phyloP scores from a whole-genome alignment of 2,329 filamentous ascomycete species.

The Ilyonectria destructans region DNA sequence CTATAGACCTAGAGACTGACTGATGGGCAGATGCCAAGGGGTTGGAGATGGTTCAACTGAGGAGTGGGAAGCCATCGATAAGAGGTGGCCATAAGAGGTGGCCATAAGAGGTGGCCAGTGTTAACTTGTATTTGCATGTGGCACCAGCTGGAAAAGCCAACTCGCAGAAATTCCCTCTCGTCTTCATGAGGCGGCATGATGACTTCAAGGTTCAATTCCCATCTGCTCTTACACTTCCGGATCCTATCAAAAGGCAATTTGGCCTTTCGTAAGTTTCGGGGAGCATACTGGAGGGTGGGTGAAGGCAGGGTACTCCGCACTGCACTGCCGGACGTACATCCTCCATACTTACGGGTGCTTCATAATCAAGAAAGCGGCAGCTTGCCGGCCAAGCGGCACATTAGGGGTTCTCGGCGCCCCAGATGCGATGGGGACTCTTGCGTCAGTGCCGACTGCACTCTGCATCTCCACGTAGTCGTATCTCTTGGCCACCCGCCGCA shows the following conservation, averaged over 20 bases:
- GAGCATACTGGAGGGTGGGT: too few species aligned
- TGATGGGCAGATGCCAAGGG: neutral
- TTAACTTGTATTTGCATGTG: neutral
- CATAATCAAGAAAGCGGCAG: neutral
- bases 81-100: slow-evolving; percentile 6
- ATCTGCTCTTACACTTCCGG: too few species aligned
- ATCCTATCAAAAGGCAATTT: too few species aligned
- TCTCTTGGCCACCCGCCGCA: slow-evolving; percentile 3
- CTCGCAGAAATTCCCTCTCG: too few species aligned
- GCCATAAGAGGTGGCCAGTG: neutral
- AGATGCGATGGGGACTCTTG: slow-evolving; percentile 3
- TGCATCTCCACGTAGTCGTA: slow-evolving; percentile 6
- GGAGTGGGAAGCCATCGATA: neutral
- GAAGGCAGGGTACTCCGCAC: too few species aligned
- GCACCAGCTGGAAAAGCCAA: too few species aligned
- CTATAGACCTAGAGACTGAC: neutral
- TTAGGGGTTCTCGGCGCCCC: slow-evolving; percentile 15
- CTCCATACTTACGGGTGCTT: neutral
- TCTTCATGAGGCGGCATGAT: too few species aligned
- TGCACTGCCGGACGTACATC: neutral
- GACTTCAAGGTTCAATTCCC: too few species aligned
- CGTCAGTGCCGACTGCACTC: neutral
- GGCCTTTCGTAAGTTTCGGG: too few species aligned
- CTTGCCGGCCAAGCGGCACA: slow-evolving; percentile 20
- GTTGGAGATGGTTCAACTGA: neutral